Conservation (phyloP, 805 yeast genomes). For the Scheffersomyces lignosus region DNA sequence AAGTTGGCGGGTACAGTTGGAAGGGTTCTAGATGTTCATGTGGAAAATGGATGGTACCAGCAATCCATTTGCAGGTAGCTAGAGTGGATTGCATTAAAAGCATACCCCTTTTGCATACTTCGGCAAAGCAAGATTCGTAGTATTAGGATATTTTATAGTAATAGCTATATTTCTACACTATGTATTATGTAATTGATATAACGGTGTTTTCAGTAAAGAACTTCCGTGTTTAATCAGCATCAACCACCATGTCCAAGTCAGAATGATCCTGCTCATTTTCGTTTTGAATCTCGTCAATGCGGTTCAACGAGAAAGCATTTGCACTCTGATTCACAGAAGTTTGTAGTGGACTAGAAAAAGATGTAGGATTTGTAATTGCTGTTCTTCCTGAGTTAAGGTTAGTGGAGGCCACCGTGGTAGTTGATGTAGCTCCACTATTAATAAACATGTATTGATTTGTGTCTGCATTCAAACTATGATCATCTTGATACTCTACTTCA, state of each 20-base stretch:
- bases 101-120: conserved; percentile 2
- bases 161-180: too few species aligned
- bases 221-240: conserved; percentile 15
- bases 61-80: conserved; percentile 75
- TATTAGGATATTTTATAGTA: not conserved
- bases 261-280: conserved; percentile 25
- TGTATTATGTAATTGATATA: not conserved
- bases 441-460: conserved; percentile 17
- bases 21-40: conserved; percentile 92
- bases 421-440: conserved; percentile 12
- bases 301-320: not conserved
- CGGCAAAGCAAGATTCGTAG: not conserved
- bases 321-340: not conserved
- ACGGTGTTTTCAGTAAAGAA: too few species aligned
- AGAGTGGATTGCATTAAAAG: conserved; percentile 67
- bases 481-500: conserved; percentile 46
- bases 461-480: conserved; percentile 28
- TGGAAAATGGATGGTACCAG: conserved; percentile 95
- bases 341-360: conserved; percentile 5
- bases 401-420: conserved; percentile 10
- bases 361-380: conserved; percentile 15
- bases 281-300: conserved; percentile 1
- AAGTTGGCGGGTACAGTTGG: conserved; percentile 93
- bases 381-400: conserved; percentile 16
- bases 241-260: conserved; percentile 47